A percentile compares a stretch with the other conserved stretches of the same genome.
Evolutionary conservation across 306 rosid species (phyloP).

Genomic region (Morella rubra): DNA sequence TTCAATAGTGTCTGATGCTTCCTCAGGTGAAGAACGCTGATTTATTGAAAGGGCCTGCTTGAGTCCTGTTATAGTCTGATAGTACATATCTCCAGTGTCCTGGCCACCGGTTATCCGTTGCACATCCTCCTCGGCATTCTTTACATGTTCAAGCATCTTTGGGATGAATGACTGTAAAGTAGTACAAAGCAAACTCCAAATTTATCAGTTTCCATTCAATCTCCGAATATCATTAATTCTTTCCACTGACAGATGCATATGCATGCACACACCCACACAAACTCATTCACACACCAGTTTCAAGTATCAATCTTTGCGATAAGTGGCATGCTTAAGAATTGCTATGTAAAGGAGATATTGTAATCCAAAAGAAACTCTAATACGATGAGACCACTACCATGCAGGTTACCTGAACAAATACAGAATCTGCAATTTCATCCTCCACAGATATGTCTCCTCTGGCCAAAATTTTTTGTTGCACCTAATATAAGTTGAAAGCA

Average conservation of each 20-base stretch:
- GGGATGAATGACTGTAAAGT: conserved; percentile 70
- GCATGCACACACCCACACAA: neutral
- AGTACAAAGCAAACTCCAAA: neutral
- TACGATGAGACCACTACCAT: conserved; percentile 15
- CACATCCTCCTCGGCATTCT: conserved; percentile 74
- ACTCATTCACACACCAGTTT: neutral
- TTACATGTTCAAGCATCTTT: conserved; percentile 68
- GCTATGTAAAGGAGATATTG: neutral
- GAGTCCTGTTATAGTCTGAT: conserved; percentile 81
- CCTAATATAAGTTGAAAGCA: conserved; percentile 33
- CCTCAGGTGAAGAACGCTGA: conserved; percentile 29
- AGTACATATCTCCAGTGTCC: conserved; percentile 65
- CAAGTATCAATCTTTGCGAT: neutral
- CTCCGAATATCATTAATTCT: neutral
- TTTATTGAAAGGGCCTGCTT: conserved; percentile 46
- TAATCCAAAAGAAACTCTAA: neutral
- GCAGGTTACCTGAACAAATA: conserved; percentile 63
- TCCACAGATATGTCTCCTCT: conserved; percentile 70
- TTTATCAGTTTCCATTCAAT: conserved; percentile 1
- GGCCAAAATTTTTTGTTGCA: conserved; percentile 54
- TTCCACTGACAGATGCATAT: neutral
- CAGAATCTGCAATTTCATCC: conserved; percentile 82
- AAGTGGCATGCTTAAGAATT: neutral
- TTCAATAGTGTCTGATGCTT: conserved; percentile 14
- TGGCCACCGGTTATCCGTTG: conserved; percentile 63